Evolutionary conservation across 805 yeast species (phyloP), one percentile per base, ranked within the genome.

Genomic region (Candida loeiensis): DNA sequence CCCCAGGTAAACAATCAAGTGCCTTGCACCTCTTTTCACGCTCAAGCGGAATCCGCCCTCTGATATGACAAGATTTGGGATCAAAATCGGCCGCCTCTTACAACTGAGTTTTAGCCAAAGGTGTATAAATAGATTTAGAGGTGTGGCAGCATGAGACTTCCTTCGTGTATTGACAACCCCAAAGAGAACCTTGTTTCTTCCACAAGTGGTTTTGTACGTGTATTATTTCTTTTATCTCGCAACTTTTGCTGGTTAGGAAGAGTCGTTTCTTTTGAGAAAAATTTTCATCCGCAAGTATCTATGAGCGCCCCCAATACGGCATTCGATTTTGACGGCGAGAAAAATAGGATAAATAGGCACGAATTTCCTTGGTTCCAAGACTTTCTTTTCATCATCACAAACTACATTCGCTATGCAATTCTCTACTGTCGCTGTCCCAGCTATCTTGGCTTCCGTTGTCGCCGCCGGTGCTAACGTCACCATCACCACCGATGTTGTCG

Each of bases 401-500:
- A 30, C 20, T 31, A 29, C 39, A 38, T 38, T 38, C 41, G 41
- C 41, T 46, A 63, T 63, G 68, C 67, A 63, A 59, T 64, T 63
- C 61, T 55, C 64, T 52, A 56, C 56, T 45, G 55, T 60, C 49
- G 44, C 56, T 41, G 53, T 53, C 49, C 59, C 64, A 49, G 57
- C 74, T 45, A 70, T 75, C 56, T 54, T 69, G 45, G 75, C 74
- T 48, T 54, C 67, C 45, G 50, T 59, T 45, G 73, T 60, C 49
- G 66, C 69, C 59, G 66, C 69, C 59, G 62, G 64, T 59, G 56
- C 54, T 44, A 71, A 73, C 66, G 66, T 69, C 50, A 64, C 77
- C 48, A 69, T 76, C 58, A 59, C 73, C 63, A 69, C 76, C 50
- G 74, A 75, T 48, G 52, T 64, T 41, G 80, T 79, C 47, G 86